Evolutionary conservation across 805 yeast species (phyloP), one percentile per base, ranked within the genome.

Genomic region (Candida insectorum): DNA sequence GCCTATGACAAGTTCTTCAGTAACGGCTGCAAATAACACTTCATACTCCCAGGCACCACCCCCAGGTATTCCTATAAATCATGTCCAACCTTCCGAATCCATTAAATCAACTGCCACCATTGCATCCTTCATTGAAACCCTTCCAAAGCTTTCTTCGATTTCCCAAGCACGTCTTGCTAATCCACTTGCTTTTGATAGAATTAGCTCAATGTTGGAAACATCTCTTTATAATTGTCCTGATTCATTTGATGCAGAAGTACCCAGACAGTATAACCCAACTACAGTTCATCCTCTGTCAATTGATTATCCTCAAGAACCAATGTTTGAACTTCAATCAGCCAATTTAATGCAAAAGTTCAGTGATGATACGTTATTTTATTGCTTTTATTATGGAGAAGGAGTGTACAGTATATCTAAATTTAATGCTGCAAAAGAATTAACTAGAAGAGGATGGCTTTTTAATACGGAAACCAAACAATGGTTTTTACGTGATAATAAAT

Each of bases 171-270:
- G 83, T 26, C 54, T 77, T 23, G 54, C 54, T 20, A 66, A 72
- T 33, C 82, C 85, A 16, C 66, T 76, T 17, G 67, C 79, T 12
- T 64, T 75, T 39, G 68, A 69, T 18, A 54, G 73, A 2, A 77
- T 85, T 16, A 62, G 74, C 31, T 70, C 71, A 37, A 65, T 75
- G 46, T 65, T 91, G 44, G 94, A 86, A 53, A 74, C 83, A 1
- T 88, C 97, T 3, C 67, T 86, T 39, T 65, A 85, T 46, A 84
- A 85, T 49, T 87, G 97, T 55, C 97, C 98, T 0, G 97, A 93
- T 60, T 85, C 97, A 1, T 74, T 80, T 38, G 95, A 91, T 54
- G 81, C 95, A 2, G 97, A 91, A 49, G 75, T 69, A 47, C 95
- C 97, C 12, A 75, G 81, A 40, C 73, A 75, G 54, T 80, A 87